Base-by-base conservation (phyloP, 129 eudicot genomes). In the Gnaphalium uliginosum region DNA sequence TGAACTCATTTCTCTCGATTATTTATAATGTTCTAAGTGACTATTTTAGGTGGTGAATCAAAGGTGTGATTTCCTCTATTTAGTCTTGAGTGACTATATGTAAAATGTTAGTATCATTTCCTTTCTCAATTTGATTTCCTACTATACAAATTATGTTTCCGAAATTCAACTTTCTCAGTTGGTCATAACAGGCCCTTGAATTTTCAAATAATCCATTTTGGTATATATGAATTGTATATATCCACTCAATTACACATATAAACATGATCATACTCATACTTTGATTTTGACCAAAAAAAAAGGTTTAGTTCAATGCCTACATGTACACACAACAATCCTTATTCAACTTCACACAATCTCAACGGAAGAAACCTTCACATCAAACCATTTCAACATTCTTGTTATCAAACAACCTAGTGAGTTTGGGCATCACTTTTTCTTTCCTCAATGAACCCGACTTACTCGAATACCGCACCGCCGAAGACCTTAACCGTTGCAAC, bases 401-500 rank as follows among this genome's bases (percentile, higher is more conserved):
- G 73, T 78, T 82, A 61, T 83, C 79, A 71, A 89, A 86, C 63
- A 89, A 65, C 74, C 78, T 86, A 14, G 76, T 75, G 5, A 89
- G 72, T 68, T 84, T 87, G 35, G 84, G 86, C 82, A 79, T 72
- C 76, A 74, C 77, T 79, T 75, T 85, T 33, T 25, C 81, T 7
- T 27, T 60, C 50, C 22, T 63, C 56, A 62, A 61, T 4, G 46
- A 46, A 59, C 76, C 62, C 26, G 68, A 53, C 19, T 80, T 80
- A 25, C 72, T 60, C 29, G 76, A 29, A 46, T 22, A 29, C 57
- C 80, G 71, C 2, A 29, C 21, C 24, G 23, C 25, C 1, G 84
- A 61, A 69, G 76, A 23, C 63, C 76, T 70, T 2, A 90, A 72
- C 81, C 62, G 83, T 60, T 90, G 76, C 50, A 59, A 66, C 71